phyloP scores from a whole-genome alignment of 306 rosid genomes.

The Sicyos baderoa region DNA sequence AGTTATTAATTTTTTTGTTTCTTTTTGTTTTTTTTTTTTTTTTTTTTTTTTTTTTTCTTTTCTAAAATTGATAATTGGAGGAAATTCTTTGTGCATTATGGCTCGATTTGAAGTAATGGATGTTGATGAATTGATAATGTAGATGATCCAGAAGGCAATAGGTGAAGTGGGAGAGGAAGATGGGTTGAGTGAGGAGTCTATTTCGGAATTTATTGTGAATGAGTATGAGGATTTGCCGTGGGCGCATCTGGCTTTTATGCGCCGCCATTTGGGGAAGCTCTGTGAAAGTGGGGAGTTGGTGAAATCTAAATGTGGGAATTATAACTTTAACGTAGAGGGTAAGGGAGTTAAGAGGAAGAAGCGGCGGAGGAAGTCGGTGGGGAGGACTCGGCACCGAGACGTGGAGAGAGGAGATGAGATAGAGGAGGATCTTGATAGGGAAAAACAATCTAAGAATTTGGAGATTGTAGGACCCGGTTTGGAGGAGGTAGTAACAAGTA shows the following conservation, averaged over 20 bases:
- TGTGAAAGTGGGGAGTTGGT: constrained; percentile 30
- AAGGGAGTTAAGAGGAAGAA: constrained; percentile 14
- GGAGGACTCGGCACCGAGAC: constrained; percentile 8
- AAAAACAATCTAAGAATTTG: not conserved
- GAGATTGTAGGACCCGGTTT: not conserved
- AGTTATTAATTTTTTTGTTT: too few species aligned
- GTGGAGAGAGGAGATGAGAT: not conserved
- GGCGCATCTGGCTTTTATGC: constrained; percentile 25
- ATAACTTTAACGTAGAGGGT: constrained; percentile 17
- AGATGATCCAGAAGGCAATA: constrained; percentile 38
- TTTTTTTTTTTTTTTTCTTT: not conserved
- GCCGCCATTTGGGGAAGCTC: constrained; percentile 30
- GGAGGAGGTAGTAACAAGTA: not conserved
- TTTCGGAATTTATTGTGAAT: constrained; percentile 26
- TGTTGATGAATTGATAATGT: not conserved
- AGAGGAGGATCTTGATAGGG: constrained; percentile 11
- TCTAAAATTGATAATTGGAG: not conserved
- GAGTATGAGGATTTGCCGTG: constrained; percentile 24
- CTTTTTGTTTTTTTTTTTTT: not conserved
- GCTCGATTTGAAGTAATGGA: not conserved
- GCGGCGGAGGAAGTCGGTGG: not conserved
- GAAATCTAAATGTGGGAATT: constrained; percentile 20
- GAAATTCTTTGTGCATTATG: not conserved
- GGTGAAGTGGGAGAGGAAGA: constrained; percentile 24
- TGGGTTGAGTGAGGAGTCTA: constrained; percentile 22